phyloP scores from a whole-genome alignment of 352 stramenopile genomes.

The Phytopythium boreale region DNA sequence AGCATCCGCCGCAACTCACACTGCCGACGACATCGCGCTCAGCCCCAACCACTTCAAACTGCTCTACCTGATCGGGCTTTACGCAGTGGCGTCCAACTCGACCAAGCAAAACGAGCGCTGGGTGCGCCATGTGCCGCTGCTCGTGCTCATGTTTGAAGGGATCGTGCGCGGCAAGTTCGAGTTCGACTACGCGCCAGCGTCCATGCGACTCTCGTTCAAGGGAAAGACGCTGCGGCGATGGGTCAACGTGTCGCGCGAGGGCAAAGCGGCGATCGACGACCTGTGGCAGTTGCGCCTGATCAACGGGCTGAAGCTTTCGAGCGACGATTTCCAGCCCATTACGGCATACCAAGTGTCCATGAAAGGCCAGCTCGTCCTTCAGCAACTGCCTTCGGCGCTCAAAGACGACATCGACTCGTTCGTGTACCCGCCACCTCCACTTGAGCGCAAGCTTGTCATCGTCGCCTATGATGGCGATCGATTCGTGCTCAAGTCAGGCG shows the following conservation, averaged over 20 bases:
- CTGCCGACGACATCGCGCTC: conserved; percentile 34
- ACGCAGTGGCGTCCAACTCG: conserved; percentile 88
- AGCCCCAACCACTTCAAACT: conserved; percentile 96
- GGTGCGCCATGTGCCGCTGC: conserved; percentile 93
- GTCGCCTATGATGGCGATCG: conserved; percentile 68
- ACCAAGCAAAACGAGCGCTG: conserved; percentile 93
- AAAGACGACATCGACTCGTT: conserved; percentile 70
- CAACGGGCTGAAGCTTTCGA: conserved; percentile 94
- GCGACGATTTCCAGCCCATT: conserved; percentile 92
- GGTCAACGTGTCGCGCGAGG: conserved; percentile 95
- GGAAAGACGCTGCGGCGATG: conserved; percentile 77
- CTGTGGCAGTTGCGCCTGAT: conserved; percentile 92
- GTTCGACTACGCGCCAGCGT: conserved; percentile 97
- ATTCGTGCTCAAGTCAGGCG: conserved; percentile 72
- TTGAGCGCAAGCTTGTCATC: conserved; percentile 44
- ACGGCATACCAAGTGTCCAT: conserved; percentile 95
- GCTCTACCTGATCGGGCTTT: conserved; percentile 95
- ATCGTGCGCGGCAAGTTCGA: conserved; percentile 93
- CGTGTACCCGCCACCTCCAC: conserved; percentile 44
- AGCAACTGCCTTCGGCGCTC: conserved; percentile 76
- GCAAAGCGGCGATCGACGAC: conserved; percentile 94
- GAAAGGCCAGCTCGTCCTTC: conserved; percentile 80
- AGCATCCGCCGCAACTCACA: conserved; percentile 11
- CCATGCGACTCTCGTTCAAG: conserved; percentile 91
- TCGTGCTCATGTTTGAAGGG: conserved; percentile 97